Conservation (phyloP, 768 basidiomycete species). For the Tylopilus rubrobrunneus region DNA sequence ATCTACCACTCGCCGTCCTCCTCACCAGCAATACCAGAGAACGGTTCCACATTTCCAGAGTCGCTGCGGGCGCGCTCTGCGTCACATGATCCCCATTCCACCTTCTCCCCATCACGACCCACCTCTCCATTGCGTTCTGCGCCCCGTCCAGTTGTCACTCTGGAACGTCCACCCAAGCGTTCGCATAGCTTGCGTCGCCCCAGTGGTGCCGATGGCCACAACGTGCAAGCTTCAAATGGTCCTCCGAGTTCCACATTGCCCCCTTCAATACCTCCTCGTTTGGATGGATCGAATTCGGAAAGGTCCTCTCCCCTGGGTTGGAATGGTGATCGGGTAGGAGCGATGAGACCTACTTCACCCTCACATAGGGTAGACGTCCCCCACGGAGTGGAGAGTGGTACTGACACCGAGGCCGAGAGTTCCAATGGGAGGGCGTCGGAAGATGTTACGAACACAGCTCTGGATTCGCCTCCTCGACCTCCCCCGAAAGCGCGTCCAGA, state of each 20-base stretch:
- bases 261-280: conserved; percentile 10
- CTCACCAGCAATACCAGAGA: conserved; percentile 32
- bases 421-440: conserved; percentile 35
- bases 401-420: conserved; percentile 62
- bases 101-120: conserved; percentile 4
- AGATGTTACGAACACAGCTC: conserved; percentile 19
- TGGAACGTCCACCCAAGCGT: conserved; percentile 35
- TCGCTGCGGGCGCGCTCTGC: conserved; percentile 37
- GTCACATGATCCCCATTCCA: conserved; percentile 28
- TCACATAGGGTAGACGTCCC: conserved; percentile 68
- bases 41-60: conserved; percentile 36
- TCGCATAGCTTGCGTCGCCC: conserved; percentile 26
- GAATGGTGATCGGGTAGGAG: conserved; percentile 19
- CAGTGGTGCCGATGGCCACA: conserved; percentile 7
- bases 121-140: conserved; percentile 15
- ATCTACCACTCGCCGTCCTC: conserved; percentile 38
- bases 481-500: conserved; percentile 41
- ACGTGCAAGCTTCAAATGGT: conserved; percentile 5
- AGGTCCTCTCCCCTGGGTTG: conserved; percentile 20
- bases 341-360: conserved; percentile 48
- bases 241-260: conserved; percentile 6
- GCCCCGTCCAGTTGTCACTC: conserved; percentile 28
- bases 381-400: conserved; percentile 67
- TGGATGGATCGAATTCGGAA: conserved; percentile 17
- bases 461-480: conserved; percentile 36